Conservation (phyloP, 306 rosid species). For the Arachis stenosperma region DNA sequence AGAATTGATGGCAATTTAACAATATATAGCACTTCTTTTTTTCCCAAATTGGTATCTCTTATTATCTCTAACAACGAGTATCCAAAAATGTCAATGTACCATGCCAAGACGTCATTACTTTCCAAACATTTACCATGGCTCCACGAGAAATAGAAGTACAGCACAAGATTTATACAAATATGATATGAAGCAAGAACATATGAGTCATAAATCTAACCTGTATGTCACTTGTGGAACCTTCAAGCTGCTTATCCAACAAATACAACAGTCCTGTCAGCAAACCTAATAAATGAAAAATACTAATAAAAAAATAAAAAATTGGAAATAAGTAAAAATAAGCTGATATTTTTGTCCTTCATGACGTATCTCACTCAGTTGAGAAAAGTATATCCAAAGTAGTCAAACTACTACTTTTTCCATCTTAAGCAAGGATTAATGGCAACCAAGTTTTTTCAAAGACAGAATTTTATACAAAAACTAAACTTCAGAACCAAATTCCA, state of each 20-base stretch:
- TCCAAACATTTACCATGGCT: neutral
- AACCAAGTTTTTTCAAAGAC: neutral
- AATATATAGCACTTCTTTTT: conserved; percentile 24
- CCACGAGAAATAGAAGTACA: neutral
- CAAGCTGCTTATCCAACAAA: conserved; percentile 93
- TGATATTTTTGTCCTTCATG: neutral
- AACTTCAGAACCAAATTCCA: neutral
- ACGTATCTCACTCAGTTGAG: neutral
- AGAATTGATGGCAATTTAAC: conserved; percentile 16
- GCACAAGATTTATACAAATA: conserved; percentile 20
- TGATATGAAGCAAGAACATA: conserved; percentile 29
- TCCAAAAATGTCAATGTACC: conserved; percentile 28
- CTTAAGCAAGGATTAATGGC: neutral
- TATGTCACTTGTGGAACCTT: conserved; percentile 61
- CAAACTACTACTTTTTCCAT: neutral
- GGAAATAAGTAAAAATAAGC: conserved; percentile 27
- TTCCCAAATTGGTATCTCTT: neutral
- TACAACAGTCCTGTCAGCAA: conserved; percentile 89
- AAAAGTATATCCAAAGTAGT: neutral
- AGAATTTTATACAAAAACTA: neutral
- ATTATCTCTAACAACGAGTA: conserved; percentile 21
- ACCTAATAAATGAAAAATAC: conserved; percentile 81
- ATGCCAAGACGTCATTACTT: neutral
- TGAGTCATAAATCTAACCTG: conserved; percentile 58
- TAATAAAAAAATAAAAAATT: conserved; percentile 60